Percentiles rank a stretch among this genome's conserved stretches.
phyloP scores from a whole-genome alignment of 371 early-diverging fungal species.

The Mucor piriformis region DNA sequence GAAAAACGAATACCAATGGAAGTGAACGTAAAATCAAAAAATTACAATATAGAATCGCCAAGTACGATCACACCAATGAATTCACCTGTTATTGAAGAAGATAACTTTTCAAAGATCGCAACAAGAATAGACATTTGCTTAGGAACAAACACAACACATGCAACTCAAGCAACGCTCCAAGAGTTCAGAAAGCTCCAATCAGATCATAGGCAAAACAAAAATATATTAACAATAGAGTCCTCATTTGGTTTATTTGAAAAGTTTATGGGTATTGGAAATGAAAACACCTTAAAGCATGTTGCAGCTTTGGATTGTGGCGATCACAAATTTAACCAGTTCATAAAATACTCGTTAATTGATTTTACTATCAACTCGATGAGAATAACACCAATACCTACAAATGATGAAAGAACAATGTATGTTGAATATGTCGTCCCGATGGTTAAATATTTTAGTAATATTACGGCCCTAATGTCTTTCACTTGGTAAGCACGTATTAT shows the following conservation, averaged over 20 bases:
- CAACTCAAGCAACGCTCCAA: conserved; percentile 8
- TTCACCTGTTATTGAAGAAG: background rate
- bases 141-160: conserved; percentile 9
- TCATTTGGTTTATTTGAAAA: conserved; percentile 11
- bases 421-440: conserved; percentile 12
- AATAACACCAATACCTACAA: conserved; percentile 15
- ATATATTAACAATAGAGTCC: conserved; percentile 9
- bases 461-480: conserved; percentile 15
- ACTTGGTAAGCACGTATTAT: conserved; percentile 16
- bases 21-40: conserved; percentile 8
- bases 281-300: background rate
- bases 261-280: conserved; percentile 10
- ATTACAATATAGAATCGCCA: conserved; percentile 11
- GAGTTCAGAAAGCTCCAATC: conserved; percentile 9
- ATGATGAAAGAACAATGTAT: conserved; percentile 20
- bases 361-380: conserved; percentile 14
- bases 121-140: conserved; percentile 12
- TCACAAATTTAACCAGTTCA: conserved; percentile 12
- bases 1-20: conserved; percentile 5
- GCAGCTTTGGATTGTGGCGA: conserved; percentile 10
- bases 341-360: conserved; percentile 16
- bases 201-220: conserved; percentile 17
- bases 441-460: conserved; percentile 14
- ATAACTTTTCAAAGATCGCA: background rate
- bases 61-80: conserved; percentile 1